Conservation (phyloP, 1,139 yeast genomes). For the Candida mesenterica region DNA sequence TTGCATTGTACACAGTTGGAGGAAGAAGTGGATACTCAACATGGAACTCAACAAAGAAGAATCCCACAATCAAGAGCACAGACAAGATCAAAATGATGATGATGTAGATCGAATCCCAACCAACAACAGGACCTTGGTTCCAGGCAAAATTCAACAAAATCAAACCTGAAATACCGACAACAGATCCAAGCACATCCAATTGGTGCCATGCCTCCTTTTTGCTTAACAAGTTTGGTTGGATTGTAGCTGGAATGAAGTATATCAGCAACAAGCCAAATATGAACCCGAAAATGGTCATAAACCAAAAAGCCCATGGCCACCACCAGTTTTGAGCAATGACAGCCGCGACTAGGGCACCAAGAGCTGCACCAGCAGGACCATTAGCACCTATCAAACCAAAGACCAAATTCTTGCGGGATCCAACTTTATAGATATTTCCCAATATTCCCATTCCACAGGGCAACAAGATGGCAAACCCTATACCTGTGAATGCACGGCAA, state of each 20-base stretch:
- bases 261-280: conserved; percentile 27
- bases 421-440: conserved; percentile 47
- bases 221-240: background rate
- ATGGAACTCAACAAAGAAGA: conserved; percentile 30
- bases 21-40: conserved; percentile 47
- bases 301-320: conserved; percentile 58
- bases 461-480: conserved; percentile 53
- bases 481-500: conserved; percentile 54
- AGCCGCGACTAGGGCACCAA: conserved; percentile 51
- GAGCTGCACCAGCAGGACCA: conserved; percentile 55
- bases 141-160: conserved; percentile 50
- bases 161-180: conserved; percentile 46
- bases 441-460: conserved; percentile 55
- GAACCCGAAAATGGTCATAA: conserved; percentile 37
- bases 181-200: conserved; percentile 49
- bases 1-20: conserved; percentile 35
- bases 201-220: conserved; percentile 13
- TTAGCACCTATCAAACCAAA: conserved; percentile 53
- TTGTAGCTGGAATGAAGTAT: conserved; percentile 32
- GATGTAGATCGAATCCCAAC: conserved; percentile 49
- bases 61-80: conserved; percentile 29
- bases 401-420: conserved; percentile 48
- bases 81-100: conserved; percentile 45
- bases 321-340: conserved; percentile 39
- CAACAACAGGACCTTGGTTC: conserved; percentile 55